A percentile compares a stretch with the other conserved stretches of the same genome.
Conservation (phyloP, 345 rosid species). For the Salix udensis region DNA sequence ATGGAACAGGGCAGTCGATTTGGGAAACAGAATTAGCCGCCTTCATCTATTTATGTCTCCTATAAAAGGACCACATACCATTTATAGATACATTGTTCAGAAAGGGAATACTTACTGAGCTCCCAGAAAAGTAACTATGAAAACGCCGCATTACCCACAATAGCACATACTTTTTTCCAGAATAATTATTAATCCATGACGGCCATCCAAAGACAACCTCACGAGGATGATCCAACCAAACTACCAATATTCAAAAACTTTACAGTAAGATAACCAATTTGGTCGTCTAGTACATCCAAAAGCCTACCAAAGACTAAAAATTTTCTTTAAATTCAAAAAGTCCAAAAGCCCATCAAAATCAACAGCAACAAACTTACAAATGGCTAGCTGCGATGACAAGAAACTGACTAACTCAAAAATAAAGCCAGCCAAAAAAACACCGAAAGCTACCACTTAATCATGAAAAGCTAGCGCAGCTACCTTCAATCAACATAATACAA, state of each 20-base stretch:
- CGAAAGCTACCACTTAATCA: not conserved
- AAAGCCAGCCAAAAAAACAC: not conserved
- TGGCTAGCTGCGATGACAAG: constrained; percentile 1
- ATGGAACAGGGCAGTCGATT: not conserved
- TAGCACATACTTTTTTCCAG: no score
- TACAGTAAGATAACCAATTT: not conserved
- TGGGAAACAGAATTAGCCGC: not conserved
- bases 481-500: not conserved
- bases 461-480: not conserved
- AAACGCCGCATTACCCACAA: no score
- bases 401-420: not conserved
- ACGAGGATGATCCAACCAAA: not conserved
- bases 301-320: not conserved
- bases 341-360: not conserved
- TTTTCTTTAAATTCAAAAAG: not conserved
- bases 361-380: not conserved
- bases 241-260: not conserved
- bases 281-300: constrained; percentile 11
- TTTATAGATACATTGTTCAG: no score
- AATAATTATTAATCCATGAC: no score
- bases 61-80: no score
- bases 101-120: no score
- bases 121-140: no score
- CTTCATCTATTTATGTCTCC: no score
- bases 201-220: not conserved